Evolutionary conservation across 176 grass and related monocot genomes (phyloP), one percentile per base, ranked within the genome.

Genomic region (Saccharum officinarum): DNA sequence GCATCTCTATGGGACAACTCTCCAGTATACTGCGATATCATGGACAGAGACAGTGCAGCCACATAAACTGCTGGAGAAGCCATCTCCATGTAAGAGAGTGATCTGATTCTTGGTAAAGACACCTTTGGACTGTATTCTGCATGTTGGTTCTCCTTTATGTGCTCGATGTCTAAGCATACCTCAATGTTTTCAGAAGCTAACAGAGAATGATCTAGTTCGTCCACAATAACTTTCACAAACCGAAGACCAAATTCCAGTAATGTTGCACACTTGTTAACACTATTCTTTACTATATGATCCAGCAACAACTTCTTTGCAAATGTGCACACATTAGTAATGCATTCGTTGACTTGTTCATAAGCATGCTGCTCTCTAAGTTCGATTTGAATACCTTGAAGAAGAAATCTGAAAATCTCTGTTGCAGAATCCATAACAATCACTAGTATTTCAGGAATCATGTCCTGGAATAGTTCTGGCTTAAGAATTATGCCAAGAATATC

Each of bases 51-150:
- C 2, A 92, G 23, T 59, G 59, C 23, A 40, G 54, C 73, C 81
- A 86, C 70, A 64, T 89, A 89, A 87, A 84, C 84, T 80, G 39
- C 65, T 87, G 91, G 91, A 89, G 80, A 92, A 92, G 81, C 80
- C 80, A 89, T 80, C 37, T 83, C 79, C 74, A 76, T 84, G 84
- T 84, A 80, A 71, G 20, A 57, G 80, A 89, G 63, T 57, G 63
- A 44, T 46, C 54, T 83, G 45, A 80, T 83, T 77, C 26, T 39
- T n/a, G 44, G 84, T 83, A 18, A 52, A 34, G 62, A 80, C 65
- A 89, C 2, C 25, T 89, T 80, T 17, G 15, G 42, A 65, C 46
- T 79, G 64, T 40, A 80, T 77, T 84, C 84, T 54, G 75, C 63
- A 71, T 25, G 75, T 65, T 84, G 39, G 63, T 72, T 83, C 36